These are phyloP conservation scores for Trichoderma lentiforme DNA, from an alignment of 2,329 filamentous ascomycete genomes.

Conservation along the genomic window DNA sequence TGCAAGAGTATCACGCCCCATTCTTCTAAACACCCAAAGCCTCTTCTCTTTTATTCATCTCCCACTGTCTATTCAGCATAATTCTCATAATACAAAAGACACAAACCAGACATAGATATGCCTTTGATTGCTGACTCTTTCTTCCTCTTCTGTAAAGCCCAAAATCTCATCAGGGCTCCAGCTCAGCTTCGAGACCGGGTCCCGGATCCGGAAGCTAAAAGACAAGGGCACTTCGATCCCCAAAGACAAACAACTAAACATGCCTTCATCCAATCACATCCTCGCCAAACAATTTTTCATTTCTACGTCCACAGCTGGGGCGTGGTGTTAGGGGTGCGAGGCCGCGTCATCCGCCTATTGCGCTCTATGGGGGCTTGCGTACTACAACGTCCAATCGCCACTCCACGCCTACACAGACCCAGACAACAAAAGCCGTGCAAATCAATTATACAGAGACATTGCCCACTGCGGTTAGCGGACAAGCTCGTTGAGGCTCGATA, in stretches of 20 bases:
- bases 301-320: constrained; percentile 16
- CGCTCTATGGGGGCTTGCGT: constrained; percentile 14
- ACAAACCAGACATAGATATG: background rate
- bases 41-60: background rate
- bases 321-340: constrained; percentile 13
- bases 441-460: background rate
- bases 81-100: background rate
- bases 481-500: background rate
- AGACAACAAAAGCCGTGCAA: background rate
- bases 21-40: background rate
- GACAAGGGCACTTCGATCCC: background rate
- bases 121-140: background rate
- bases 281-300: background rate
- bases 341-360: constrained; percentile 19
- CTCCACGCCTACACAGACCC: background rate
- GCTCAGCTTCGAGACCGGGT: background rate
- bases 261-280: constrained; percentile 8
- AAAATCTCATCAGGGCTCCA: background rate
- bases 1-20: background rate
- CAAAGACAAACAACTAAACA: background rate
- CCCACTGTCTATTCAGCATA: background rate
- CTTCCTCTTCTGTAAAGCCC: background rate
- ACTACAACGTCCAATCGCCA: constrained; percentile 13
- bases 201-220: background rate
- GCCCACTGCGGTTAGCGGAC: background rate